A percentile compares a stretch with the other conserved stretches of the same genome.
phyloP scores from a whole-genome alignment of 768 basidiomycete genomes.

The Xerocomellus dryophilus region DNA sequence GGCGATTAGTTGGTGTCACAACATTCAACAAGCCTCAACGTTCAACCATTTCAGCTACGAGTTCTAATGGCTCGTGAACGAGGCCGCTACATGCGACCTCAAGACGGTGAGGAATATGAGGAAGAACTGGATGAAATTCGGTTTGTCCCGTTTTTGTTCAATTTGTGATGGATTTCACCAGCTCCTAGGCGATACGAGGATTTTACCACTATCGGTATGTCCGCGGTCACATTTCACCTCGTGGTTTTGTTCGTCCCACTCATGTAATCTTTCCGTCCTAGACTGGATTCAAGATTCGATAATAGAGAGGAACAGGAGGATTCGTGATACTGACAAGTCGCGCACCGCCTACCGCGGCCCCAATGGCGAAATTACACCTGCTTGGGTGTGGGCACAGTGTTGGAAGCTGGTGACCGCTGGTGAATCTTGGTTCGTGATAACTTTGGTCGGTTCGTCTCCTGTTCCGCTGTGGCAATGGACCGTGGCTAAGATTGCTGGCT shows the following conservation, averaged over 20 bases:
- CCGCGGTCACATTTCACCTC: constrained; percentile 4
- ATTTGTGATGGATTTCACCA: constrained; percentile 12
- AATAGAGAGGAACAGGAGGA: constrained; percentile 77
- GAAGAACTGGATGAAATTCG: constrained; percentile 68
- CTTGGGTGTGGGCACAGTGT: constrained; percentile 62
- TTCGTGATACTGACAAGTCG: constrained; percentile 47
- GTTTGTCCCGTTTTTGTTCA: constrained; percentile 33
- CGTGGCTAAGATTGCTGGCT: constrained; percentile 7
- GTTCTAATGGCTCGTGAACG: constrained; percentile 23
- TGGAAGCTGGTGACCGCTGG: constrained; percentile 61
- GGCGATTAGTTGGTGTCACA: not conserved
- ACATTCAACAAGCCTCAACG: not conserved
- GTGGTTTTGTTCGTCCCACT: constrained; percentile 12
- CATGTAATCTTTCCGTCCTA: constrained; percentile 31
- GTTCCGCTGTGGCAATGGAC: not conserved
- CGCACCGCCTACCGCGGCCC: constrained; percentile 48
- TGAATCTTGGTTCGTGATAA: constrained; percentile 91
- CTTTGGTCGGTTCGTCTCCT: constrained; percentile 74
- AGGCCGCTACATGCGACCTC: constrained; percentile 24
- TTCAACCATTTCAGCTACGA: not conserved
- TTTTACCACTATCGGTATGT: constrained; percentile 88
- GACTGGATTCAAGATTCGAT: constrained; percentile 98
- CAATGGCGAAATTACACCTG: constrained; percentile 47
- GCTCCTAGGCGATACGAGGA: constrained; percentile 81
- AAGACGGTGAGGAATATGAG: constrained; percentile 44